Conservation (phyloP, 805 yeast species). For the Metschnikowia noctiluminum region DNA sequence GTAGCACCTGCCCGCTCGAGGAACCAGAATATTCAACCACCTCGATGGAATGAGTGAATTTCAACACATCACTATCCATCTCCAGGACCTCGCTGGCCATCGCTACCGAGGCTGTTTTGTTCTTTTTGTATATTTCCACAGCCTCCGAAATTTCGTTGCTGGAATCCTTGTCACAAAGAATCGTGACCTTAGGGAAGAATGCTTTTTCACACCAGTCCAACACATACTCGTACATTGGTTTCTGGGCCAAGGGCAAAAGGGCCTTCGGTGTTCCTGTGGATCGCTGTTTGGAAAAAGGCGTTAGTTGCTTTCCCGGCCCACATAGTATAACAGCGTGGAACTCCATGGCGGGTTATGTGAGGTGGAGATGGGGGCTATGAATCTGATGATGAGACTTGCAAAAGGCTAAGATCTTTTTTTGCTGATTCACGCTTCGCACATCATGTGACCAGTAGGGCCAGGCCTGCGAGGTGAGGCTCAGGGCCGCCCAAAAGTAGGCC, state of each 20-base stretch:
- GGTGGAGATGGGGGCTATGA: neutral
- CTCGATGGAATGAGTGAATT: slow-evolving; percentile 22
- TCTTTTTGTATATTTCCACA: slow-evolving; percentile 44
- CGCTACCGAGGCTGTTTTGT: slow-evolving; percentile 26
- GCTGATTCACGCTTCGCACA: neutral
- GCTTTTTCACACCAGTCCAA: slow-evolving; percentile 93
- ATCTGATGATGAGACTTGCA: neutral
- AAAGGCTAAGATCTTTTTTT: neutral
- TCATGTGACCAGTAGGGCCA: neutral
- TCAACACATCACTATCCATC: slow-evolving; percentile 15
- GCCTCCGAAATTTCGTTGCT: slow-evolving; percentile 45
- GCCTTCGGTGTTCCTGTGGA: slow-evolving; percentile 77
- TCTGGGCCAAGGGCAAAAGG: slow-evolving; percentile 82
- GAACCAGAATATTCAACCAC: slow-evolving; percentile 20
- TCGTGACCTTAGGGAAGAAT: slow-evolving; percentile 64
- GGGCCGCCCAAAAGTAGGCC: no score
- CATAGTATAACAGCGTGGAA: slow-evolving; percentile 89
- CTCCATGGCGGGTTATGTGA: slow-evolving; percentile 53
- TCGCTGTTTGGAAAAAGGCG: slow-evolving; percentile 66
- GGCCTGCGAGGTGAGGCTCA: no score
- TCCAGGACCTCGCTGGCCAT: slow-evolving; percentile 14
- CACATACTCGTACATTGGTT: slow-evolving; percentile 83
- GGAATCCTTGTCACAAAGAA: slow-evolving; percentile 54
- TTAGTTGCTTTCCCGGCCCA: slow-evolving; percentile 72
- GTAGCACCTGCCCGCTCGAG: slow-evolving; percentile 61